phyloP scores from a whole-genome alignment of 2,329 filamentous ascomycete species.

The Xylariaceae sp. region DNA sequence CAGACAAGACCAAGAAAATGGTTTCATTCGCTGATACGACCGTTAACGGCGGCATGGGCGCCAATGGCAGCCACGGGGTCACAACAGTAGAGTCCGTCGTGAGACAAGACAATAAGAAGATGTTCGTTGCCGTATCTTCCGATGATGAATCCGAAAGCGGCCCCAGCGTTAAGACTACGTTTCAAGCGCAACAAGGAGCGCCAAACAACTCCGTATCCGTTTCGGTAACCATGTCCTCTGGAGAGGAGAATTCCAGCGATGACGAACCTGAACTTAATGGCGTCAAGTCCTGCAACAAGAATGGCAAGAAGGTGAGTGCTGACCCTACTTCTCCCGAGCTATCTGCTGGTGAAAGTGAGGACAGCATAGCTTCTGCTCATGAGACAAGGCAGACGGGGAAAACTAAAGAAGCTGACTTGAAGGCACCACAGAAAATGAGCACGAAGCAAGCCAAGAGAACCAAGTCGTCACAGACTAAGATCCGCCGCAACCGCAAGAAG shows the following conservation, averaged over 20 bases:
- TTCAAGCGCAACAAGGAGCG: constrained; percentile 1
- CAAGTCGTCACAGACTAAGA: background rate
- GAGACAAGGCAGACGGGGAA: background rate
- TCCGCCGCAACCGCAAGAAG: constrained; percentile 2
- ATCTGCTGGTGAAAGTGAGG: constrained; percentile 7
- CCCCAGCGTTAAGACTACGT: constrained; percentile 4
- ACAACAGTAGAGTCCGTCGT: background rate
- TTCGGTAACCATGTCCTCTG: constrained; percentile 2
- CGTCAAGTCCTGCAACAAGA: constrained; percentile 17
- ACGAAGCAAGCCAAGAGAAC: constrained; percentile 2
- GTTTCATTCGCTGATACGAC: constrained; percentile 12
- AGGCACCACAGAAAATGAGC: background rate
- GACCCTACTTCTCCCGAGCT: background rate
- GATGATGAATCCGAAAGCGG: constrained; percentile 2
- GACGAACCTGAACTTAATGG: background rate
- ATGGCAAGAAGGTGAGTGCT: constrained; percentile 9
- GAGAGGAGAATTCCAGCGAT: constrained; percentile 3
- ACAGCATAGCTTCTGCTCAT: background rate
- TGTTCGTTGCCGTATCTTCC: background rate
- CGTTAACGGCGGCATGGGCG: background rate
- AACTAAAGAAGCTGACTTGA: background rate
- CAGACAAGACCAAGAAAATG: constrained; percentile 9
- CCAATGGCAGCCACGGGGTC: constrained; percentile 2
- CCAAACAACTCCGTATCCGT: background rate
- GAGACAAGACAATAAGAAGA: no score